Conservation (phyloP, 2,329 filamentous ascomycete genomes). For the Drechslerella stenobrocha region DNA sequence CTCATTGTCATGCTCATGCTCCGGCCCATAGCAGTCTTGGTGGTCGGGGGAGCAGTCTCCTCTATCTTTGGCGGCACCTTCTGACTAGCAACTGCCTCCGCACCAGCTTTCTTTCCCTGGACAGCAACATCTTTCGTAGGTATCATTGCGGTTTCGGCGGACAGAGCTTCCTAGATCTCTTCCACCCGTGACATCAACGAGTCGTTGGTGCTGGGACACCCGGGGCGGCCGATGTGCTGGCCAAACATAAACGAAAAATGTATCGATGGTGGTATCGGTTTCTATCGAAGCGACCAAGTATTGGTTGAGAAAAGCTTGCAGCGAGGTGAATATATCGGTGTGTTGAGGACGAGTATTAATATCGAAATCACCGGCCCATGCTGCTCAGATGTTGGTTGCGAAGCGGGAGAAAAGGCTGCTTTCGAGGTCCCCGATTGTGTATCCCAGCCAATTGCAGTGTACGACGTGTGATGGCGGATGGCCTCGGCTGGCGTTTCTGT, state of each 20-base stretch:
- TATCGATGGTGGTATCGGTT: neutral
- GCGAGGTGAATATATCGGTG: neutral
- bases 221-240: slow-evolving; percentile 6
- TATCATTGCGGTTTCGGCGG: slow-evolving; percentile 31
- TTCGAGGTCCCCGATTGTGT: slow-evolving; percentile 9
- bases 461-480: slow-evolving; percentile 4
- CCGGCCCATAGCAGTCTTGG: slow-evolving; percentile 53
- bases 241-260: slow-evolving; percentile 40
- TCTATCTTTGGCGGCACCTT: slow-evolving; percentile 32
- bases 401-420: slow-evolving; percentile 8
- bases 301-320: slow-evolving; percentile 1
- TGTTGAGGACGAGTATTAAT: neutral
- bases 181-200: slow-evolving; percentile 46
- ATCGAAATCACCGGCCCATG: slow-evolving; percentile 28
- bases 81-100: slow-evolving; percentile 20
- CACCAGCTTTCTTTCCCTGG: slow-evolving; percentile 35
- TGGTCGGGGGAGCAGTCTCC: slow-evolving; percentile 29
- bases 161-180: slow-evolving; percentile 33
- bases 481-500: neutral
- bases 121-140: slow-evolving; percentile 29
- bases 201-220: slow-evolving; percentile 41
- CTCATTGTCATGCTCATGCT: slow-evolving; percentile 85
- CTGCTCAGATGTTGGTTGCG: slow-evolving; percentile 18
- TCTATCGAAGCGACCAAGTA: too few species aligned
- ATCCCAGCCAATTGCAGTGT: neutral